Conservation (phyloP, 805 yeast species). For the Wickerhamomyces tratensis region DNA sequence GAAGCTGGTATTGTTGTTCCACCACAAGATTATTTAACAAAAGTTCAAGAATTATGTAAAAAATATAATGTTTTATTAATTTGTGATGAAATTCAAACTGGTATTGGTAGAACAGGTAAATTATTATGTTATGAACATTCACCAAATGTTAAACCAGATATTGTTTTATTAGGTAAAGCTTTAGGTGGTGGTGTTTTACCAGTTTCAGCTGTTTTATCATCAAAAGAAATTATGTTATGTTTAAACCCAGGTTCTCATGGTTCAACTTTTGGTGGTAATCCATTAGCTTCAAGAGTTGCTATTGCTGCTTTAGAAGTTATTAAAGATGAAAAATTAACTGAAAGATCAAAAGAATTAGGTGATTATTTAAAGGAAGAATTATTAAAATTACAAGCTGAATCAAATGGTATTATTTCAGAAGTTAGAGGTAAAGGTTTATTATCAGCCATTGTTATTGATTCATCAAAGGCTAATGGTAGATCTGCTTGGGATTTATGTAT, state of each 20-base stretch:
- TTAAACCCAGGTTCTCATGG: constrained; percentile 96
- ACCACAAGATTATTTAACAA: constrained; percentile 65
- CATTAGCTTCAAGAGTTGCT: constrained; percentile 87
- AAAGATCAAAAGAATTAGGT: constrained; percentile 69
- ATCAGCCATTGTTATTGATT: constrained; percentile 87
- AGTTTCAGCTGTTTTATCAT: constrained; percentile 83
- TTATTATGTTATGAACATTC: constrained; percentile 87
- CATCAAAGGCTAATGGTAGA: constrained; percentile 73
- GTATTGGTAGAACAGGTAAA: constrained; percentile 95
- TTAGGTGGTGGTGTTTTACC: constrained; percentile 93
- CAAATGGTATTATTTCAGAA: constrained; percentile 45
- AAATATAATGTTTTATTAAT: constrained; percentile 81
- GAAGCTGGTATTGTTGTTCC: constrained; percentile 98
- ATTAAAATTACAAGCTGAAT: constrained; percentile 38
- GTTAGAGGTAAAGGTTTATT: constrained; percentile 82
- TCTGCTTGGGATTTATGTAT: constrained; percentile 95
- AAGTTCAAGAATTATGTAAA: constrained; percentile 67
- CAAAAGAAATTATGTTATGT: constrained; percentile 82
- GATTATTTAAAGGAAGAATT: constrained; percentile 54
- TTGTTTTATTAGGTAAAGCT: constrained; percentile 87
- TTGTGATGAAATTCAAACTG: constrained; percentile 97
- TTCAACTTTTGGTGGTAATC: constrained; percentile 96
- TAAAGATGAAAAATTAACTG: constrained; percentile 75
- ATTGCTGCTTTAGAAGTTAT: constrained; percentile 90
- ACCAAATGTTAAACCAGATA: constrained; percentile 71